phyloP scores from a whole-genome alignment of 768 basidiomycete genomes.

The Hemileccinum impolitum region DNA sequence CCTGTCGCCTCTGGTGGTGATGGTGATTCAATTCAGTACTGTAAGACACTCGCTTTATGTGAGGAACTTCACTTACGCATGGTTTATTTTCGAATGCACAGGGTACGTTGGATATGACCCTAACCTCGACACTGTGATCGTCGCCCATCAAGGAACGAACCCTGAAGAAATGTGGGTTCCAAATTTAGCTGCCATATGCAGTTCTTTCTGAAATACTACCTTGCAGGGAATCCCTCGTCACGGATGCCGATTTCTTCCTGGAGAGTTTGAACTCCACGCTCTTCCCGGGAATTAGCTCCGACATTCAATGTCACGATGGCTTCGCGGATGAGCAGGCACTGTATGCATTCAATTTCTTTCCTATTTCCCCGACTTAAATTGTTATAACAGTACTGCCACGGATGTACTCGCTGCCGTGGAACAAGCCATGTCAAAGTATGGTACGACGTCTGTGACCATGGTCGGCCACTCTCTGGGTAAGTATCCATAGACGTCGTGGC shows the following conservation, averaged over 20 bases:
- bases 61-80: neutral
- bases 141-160: constrained; percentile 37
- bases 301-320: constrained; percentile 44
- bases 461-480: constrained; percentile 45
- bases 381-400: constrained; percentile 35
- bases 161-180: constrained; percentile 27
- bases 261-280: constrained; percentile 34
- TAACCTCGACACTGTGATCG: constrained; percentile 32
- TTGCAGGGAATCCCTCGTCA: constrained; percentile 35
- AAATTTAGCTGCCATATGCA: neutral
- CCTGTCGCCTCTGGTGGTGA: constrained; percentile 49
- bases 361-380: neutral
- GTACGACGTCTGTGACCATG: constrained; percentile 37
- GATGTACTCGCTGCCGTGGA: constrained; percentile 44
- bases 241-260: constrained; percentile 41
- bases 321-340: constrained; percentile 43
- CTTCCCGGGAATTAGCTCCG: constrained; percentile 48
- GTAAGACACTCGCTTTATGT: constrained; percentile 21
- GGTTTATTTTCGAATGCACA: constrained; percentile 13
- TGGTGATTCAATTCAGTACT: constrained; percentile 41
- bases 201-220: neutral
- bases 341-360: constrained; percentile 30
- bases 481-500: neutral
- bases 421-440: constrained; percentile 34
- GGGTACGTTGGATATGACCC: constrained; percentile 57